These are phyloP conservation scores for Fagus crenata DNA, from an alignment of 306 rosid genomes.

Conservation along the genomic window DNA sequence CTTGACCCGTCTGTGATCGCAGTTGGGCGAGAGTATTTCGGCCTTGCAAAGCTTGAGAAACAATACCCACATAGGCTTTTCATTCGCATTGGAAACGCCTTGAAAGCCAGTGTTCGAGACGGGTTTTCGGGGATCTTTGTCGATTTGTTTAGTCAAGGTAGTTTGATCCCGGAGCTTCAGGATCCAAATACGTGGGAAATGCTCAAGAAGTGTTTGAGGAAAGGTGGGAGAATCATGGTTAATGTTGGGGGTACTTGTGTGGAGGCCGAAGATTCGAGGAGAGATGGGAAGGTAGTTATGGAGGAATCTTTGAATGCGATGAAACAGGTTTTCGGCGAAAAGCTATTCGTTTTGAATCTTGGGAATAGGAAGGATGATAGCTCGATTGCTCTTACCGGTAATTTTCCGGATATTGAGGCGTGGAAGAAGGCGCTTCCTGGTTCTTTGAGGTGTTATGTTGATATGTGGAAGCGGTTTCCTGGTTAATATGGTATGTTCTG, in stretches of 20 bases:
- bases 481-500: too few relatives aligned
- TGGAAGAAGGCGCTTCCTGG: too few relatives aligned
- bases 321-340: constrained; percentile 46
- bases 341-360: constrained; percentile 59
- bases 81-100: constrained; percentile 62
- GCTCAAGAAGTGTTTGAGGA: constrained; percentile 57
- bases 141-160: constrained; percentile 66
- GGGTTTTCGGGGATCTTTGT: constrained; percentile 86
- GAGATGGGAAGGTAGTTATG: constrained; percentile 66
- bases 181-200: constrained; percentile 62
- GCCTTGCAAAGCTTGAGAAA: constrained; percentile 54
- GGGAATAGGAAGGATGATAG: constrained; percentile 76
- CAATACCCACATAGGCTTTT: constrained; percentile 48
- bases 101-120: constrained; percentile 48
- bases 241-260: constrained; percentile 98
- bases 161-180: constrained; percentile 81
- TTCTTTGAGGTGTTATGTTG: too few relatives aligned
- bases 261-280: constrained; percentile 61
- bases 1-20: constrained; percentile 77
- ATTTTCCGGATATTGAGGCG: too few relatives aligned
- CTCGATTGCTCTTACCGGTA: constrained; percentile 69
- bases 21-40: constrained; percentile 72
- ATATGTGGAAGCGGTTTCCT: too few relatives aligned
- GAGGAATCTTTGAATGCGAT: constrained; percentile 67
- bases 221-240: constrained; percentile 85